These are phyloP conservation scores for Begonia masoniana DNA, from an alignment of 306 rosid species.

Conservation along the genomic window DNA sequence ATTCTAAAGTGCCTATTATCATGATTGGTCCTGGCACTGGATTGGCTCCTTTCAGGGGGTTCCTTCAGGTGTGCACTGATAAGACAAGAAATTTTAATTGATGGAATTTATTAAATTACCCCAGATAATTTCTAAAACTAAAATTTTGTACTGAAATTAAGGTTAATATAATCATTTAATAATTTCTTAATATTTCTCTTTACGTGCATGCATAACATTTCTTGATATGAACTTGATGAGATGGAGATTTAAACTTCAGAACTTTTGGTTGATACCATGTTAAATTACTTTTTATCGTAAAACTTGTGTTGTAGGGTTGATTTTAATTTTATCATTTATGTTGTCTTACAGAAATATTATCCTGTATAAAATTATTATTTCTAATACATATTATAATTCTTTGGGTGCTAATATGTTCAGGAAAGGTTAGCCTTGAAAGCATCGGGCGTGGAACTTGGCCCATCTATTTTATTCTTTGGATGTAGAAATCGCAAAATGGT, in stretches of 20 bases:
- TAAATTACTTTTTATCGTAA: too few species aligned
- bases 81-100: too few species aligned
- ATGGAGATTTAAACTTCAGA: too few species aligned
- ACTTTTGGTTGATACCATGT: too few species aligned
- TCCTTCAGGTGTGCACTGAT: conserved; percentile 57
- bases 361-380: background rate
- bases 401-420: conserved; percentile 30
- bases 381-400: background rate
- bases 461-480: conserved; percentile 81
- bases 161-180: too few species aligned
- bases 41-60: conserved; percentile 96
- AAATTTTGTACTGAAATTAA: too few species aligned
- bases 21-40: conserved; percentile 99
- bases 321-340: too few species aligned
- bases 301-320: too few species aligned
- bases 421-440: conserved; percentile 73
- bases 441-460: conserved; percentile 61
- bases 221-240: too few species aligned
- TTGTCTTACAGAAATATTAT: too few species aligned
- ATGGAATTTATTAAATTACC: background rate
- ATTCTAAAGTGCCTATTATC: conserved; percentile 55
- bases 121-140: background rate
- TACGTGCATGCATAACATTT: too few species aligned
- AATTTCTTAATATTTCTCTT: too few species aligned
- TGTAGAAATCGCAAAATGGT: conserved; percentile 93